Evolutionary conservation across 202 grass and related monocot genomes (phyloP), one percentile per base, ranked within the genome.

Genomic region (Dendrocalamus latiflorus): DNA sequence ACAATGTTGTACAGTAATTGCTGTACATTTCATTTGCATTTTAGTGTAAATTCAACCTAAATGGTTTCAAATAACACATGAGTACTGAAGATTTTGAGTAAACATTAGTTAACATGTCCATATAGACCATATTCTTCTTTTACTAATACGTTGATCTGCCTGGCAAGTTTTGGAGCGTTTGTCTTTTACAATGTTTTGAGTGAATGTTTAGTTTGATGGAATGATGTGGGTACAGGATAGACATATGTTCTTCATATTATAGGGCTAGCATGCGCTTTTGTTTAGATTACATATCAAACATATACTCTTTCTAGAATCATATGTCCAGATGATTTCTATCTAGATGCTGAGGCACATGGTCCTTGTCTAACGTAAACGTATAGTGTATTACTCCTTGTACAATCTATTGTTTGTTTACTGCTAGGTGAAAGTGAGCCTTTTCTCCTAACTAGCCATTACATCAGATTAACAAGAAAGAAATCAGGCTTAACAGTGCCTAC

Each of bases 301-400:
- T 57, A 14, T 24, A 33, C 21, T 41, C 8, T 42, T 26, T 53
- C 22, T 43, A 56, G 17, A 44, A 78, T 50, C 43, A 59, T 43
- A 69, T 75, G 22, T 65, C 47, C 47, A 65, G 43, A 75, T 26
- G 33, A n/a, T 76, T 65, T 81, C 24, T 84, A 20, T 64, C 33
- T 57, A 75, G 60, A 71, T 49, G n/a, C 26, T 58, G 65, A 85
- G 41, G 6, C 18, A 57, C 37, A 48, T 56, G 21, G 33, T 41
- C 37, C 38, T 26, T 65, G 2, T 17, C 43, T 78, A 33, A 33
- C 30, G 30, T 33, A 33, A 65, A 36, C 38, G 2, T 37, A 13
- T 70, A 48, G 39, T 76, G 15, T 64, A 36, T 17, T 68, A 51
- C 45, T 62, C 21, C 16, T 25, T 16, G 14, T 58, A 11, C 10